Evolutionary conservation across 2,329 filamentous ascomycete genomes (phyloP).

Genomic region (Helminthosporium solani): DNA sequence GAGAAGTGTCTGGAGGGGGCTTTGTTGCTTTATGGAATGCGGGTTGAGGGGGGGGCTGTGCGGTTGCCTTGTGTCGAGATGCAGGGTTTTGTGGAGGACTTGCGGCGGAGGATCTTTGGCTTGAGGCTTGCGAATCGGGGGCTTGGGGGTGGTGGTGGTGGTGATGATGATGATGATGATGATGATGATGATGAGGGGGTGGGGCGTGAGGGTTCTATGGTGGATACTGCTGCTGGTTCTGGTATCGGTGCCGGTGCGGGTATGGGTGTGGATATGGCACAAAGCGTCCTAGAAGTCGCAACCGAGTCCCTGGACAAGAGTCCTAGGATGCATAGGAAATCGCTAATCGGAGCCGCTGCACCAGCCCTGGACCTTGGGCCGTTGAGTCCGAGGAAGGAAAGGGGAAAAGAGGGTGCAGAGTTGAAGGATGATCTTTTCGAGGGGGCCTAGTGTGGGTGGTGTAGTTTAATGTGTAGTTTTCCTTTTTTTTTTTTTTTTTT

Average conservation of each 20-base stretch:
- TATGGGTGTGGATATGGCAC: conserved; percentile 6
- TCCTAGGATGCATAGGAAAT: conserved; percentile 45
- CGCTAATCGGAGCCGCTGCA: conserved; percentile 40
- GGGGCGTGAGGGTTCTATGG: no score
- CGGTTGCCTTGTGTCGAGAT: conserved; percentile 54
- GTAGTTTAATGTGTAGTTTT: conserved; percentile 4
- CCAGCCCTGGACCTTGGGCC: conserved; percentile 29
- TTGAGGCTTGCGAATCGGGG: conserved; percentile 42
- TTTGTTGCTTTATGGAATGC: conserved; percentile 52
- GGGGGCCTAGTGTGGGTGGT: conserved; percentile 11
- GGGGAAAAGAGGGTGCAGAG: conserved; percentile 20
- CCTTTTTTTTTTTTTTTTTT: conserved; percentile 3
- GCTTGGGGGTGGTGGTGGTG: conserved; percentile 39
- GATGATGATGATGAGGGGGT: conserved; percentile 1
- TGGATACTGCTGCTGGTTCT: conserved; percentile 20
- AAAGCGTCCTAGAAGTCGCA: conserved; percentile 37
- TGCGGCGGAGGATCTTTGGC: conserved; percentile 62
- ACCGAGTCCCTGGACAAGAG: conserved; percentile 39
- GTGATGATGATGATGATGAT: conserved; percentile 19
- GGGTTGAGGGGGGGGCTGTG: conserved; percentile 24
- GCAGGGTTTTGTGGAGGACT: conserved; percentile 64
- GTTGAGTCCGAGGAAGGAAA: conserved; percentile 32
- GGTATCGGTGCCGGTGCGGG: neutral
- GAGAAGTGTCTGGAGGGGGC: conserved; percentile 75
- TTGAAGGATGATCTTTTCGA: conserved; percentile 36